Conservation (phyloP, 768 basidiomycete species). For the Suillus ampliporus region DNA sequence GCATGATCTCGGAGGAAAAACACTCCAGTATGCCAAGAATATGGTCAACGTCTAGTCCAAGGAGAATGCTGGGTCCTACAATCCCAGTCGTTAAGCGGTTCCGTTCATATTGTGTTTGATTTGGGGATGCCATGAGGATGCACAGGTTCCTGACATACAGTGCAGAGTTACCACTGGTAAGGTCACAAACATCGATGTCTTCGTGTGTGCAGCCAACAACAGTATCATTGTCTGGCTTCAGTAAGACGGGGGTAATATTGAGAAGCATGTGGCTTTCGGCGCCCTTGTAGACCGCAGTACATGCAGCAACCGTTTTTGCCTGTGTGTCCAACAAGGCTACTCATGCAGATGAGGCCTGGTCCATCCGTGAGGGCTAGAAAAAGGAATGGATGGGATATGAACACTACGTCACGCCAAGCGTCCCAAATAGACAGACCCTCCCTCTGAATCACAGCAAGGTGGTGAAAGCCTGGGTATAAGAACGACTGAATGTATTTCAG, state of each 20-base stretch:
- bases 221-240: slow-evolving; percentile 34
- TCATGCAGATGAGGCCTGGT: slow-evolving; percentile 34
- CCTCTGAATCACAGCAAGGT: slow-evolving; percentile 22
- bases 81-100: slow-evolving; percentile 40
- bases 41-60: slow-evolving; percentile 29
- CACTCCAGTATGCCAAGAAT: slow-evolving; percentile 37
- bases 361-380: slow-evolving; percentile 38
- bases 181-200: slow-evolving; percentile 26
- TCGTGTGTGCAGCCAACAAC: slow-evolving; percentile 26
- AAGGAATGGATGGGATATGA: slow-evolving; percentile 22
- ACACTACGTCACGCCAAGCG: slow-evolving; percentile 9
- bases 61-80: slow-evolving; percentile 42
- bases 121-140: background rate
- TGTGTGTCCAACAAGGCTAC: slow-evolving; percentile 43
- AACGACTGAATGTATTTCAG: slow-evolving; percentile 37
- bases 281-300: slow-evolving; percentile 37
- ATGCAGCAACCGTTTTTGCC: slow-evolving; percentile 31
- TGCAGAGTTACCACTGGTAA: slow-evolving; percentile 8
- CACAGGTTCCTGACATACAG: slow-evolving; percentile 9
- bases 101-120: slow-evolving; percentile 27
- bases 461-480: slow-evolving; percentile 20
- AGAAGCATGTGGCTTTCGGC: slow-evolving; percentile 33
- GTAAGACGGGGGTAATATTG: slow-evolving; percentile 44
- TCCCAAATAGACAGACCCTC: slow-evolving; percentile 30
- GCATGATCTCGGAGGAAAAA: too few species aligned